A percentile compares a stretch with the other conserved stretches of the same genome.
phyloP scores from a whole-genome alignment of 1,284 basidiomycete species.

The Cutaneotrichosporon sp. region DNA sequence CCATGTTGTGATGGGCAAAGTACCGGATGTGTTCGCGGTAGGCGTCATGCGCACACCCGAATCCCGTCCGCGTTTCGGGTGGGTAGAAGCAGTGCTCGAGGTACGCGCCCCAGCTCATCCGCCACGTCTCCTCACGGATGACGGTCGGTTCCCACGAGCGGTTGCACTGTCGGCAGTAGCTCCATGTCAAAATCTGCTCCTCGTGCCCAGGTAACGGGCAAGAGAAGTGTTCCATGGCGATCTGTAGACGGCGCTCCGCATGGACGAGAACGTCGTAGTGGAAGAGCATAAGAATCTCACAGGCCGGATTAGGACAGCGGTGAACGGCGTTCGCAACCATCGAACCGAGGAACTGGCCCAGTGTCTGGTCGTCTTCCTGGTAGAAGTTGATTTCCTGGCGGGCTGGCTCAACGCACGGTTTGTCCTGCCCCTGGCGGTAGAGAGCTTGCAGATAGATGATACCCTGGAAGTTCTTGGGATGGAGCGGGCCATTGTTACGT shows the following conservation, averaged over 20 bases:
- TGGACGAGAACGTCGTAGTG: slow-evolving; percentile 90
- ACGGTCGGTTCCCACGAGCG: slow-evolving; percentile 82
- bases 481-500: slow-evolving; percentile 76
- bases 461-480: slow-evolving; percentile 89
- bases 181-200: slow-evolving; percentile 87
- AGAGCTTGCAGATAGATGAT: slow-evolving; percentile 58
- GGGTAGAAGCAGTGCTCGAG: slow-evolving; percentile 61
- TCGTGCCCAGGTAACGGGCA: slow-evolving; percentile 55
- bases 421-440: slow-evolving; percentile 51
- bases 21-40: slow-evolving; percentile 91
- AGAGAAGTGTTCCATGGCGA: slow-evolving; percentile 75
- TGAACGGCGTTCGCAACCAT: slow-evolving; percentile 69
- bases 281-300: slow-evolving; percentile 73
- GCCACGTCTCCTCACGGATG: slow-evolving; percentile 87
- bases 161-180: slow-evolving; percentile 78
- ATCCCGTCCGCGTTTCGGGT: slow-evolving; percentile 69
- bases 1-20: slow-evolving; percentile 67
- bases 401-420: slow-evolving; percentile 55
- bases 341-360: slow-evolving; percentile 83
- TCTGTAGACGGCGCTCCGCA: slow-evolving; percentile 76
- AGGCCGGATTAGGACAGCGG: slow-evolving; percentile 74
- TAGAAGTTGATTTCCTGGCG: slow-evolving; percentile 83
- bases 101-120: slow-evolving; percentile 54
- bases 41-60: slow-evolving; percentile 87
- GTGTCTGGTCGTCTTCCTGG: slow-evolving; percentile 84